Base-by-base conservation (phyloP, 768 basidiomycete species). In the Filobasidium wieringae region DNA sequence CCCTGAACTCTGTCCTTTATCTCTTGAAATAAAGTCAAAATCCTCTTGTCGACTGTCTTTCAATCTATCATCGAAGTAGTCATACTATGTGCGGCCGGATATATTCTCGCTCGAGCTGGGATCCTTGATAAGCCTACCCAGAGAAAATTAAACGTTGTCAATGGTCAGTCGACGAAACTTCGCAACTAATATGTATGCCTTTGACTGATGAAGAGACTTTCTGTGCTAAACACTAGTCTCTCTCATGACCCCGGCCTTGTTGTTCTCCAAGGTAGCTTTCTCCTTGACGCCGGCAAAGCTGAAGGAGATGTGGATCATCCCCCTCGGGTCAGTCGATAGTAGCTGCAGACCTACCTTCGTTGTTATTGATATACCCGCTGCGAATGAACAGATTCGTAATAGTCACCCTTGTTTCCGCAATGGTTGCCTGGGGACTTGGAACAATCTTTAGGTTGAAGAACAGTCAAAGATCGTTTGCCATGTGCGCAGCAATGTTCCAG, bases 261-360 rank as follows among this genome's bases (percentile, higher is more conserved):
- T 93, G 31, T 92, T 93, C 75, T 90, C 87, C 12, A 97, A 95
- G 76, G 90, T 97, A 22, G 93, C 92, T 0, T 93, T 92, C 76
- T 88, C 86, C 70, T 73, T 91, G 39, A 82, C 85, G 0, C 90
- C 92, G 0, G 57, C 68, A 12, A 72, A 69, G 56, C 54, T 71
- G 34, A 68, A 66, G 63, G 74, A 75, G 59, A 68, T 75, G 64
- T 74, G 72, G 72, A 71, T 71, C 51, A 71, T 73, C 31, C 72
- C 72, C 40, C 34, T 73, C 22, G 72, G 70, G 68, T 69, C 43
- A 58, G 68, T 63, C 24, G 39, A 2, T n/a, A n/a, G n/a, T n/a
- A 11, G 36, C 36, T 39, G 36, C 11, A 11, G 12, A 39, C 36
- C 36, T 39, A 11, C n/a, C n/a, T 39, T 39, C n/a, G 11, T 39